phyloP scores from a whole-genome alignment of 208 protist genomes.

The Crithidia fasciculata region DNA sequence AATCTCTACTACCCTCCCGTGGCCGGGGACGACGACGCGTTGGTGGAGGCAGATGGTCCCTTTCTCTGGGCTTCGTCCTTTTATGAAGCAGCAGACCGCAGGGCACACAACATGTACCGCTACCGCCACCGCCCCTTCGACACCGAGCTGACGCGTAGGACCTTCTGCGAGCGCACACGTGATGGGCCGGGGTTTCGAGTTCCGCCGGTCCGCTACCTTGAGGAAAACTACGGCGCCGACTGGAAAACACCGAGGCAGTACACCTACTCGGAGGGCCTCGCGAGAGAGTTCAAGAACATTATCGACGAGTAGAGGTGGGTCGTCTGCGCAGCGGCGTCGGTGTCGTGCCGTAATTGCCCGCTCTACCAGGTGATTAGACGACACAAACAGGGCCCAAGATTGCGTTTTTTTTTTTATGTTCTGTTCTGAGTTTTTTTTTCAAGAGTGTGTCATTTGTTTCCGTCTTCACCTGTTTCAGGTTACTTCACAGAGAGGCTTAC shows the following conservation, averaged over 20 bases:
- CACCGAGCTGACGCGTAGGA: constrained; percentile 23
- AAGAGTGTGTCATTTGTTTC: too few relatives aligned
- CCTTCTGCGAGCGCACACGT: constrained; percentile 52
- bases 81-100: constrained; percentile 61
- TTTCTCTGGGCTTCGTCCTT: constrained; percentile 88
- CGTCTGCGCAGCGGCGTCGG: too few relatives aligned
- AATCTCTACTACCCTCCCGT: constrained; percentile 87
- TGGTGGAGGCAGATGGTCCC: constrained; percentile 35
- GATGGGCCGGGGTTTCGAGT: constrained; percentile 45
- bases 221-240: constrained; percentile 85
- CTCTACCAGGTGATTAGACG: too few relatives aligned
- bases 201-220: constrained; percentile 67
- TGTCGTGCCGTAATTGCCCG: too few relatives aligned
- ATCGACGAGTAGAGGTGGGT: constrained; percentile 53
- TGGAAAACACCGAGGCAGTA: constrained; percentile 76
- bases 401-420: too few relatives aligned
- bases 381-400: too few relatives aligned
- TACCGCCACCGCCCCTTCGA: constrained; percentile 71
- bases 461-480: too few relatives aligned
- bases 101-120: constrained; percentile 84
- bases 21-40: constrained; percentile 13
- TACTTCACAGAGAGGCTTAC: too few relatives aligned
- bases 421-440: too few relatives aligned
- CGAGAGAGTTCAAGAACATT: constrained; percentile 86
- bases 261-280: constrained; percentile 78